A percentile compares a stretch with the other conserved stretches of the same genome.
These are phyloP conservation scores for Tuber brumale DNA, from an alignment of 495 filamentous ascomycete species.

Conservation along the genomic window DNA sequence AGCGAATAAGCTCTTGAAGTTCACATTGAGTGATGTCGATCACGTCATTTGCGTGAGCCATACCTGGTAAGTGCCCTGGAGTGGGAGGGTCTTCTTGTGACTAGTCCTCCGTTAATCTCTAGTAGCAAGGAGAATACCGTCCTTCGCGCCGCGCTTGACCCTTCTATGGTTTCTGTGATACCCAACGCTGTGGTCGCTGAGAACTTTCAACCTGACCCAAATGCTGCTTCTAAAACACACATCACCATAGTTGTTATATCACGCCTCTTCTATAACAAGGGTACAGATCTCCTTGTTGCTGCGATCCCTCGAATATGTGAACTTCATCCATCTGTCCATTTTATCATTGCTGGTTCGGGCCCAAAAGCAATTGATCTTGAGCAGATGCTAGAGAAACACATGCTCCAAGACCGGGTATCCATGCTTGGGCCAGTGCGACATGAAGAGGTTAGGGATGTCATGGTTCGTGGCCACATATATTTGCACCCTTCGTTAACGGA, in stretches of 20 bases:
- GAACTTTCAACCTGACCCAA: conserved; percentile 67
- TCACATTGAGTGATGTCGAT: conserved; percentile 90
- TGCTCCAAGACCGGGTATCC: conserved; percentile 89
- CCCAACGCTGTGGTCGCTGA: conserved; percentile 96
- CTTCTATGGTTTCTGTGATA: conserved; percentile 93
- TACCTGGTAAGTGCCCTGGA: conserved; percentile 63
- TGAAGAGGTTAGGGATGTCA: conserved; percentile 96
- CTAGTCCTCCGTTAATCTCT: neutral
- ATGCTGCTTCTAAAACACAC: conserved; percentile 39
- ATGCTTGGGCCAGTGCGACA: conserved; percentile 87
- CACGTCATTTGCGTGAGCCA: conserved; percentile 98
- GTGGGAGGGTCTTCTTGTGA: conserved; percentile 16
- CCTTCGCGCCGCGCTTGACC: conserved; percentile 86
- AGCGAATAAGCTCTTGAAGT: conserved; percentile 94
- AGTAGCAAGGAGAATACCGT: conserved; percentile 95
- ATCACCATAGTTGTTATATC: conserved; percentile 97
- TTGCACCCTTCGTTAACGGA: conserved; percentile 91
- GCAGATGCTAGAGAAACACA: conserved; percentile 92
- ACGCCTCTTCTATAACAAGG: conserved; percentile 97
- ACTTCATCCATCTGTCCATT: conserved; percentile 83
- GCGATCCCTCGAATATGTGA: conserved; percentile 87
- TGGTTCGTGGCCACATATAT: conserved; percentile 95
- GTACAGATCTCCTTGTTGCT: conserved; percentile 88
- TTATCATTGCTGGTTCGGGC: conserved; percentile 91
- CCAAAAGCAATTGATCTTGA: conserved; percentile 96